These are phyloP conservation scores for Pythium chondricola DNA, from an alignment of 352 stramenopile genomes.

Conservation along the genomic window DNA sequence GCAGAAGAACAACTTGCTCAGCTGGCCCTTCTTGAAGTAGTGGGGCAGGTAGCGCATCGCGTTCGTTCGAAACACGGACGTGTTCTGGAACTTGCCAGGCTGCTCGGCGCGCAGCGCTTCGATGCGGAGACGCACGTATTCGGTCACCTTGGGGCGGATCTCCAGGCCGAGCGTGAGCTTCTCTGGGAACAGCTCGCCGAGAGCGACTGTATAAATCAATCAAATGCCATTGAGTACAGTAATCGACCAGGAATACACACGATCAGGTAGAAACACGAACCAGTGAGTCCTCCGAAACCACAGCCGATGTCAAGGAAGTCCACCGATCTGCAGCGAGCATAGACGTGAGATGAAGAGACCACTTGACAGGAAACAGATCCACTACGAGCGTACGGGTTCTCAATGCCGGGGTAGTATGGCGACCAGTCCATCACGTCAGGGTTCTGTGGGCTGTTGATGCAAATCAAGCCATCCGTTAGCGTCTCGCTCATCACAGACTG, in stretches of 20 bases:
- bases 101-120: slow-evolving; percentile 81
- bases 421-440: slow-evolving; percentile 92
- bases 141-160: slow-evolving; percentile 94
- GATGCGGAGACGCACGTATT: slow-evolving; percentile 90
- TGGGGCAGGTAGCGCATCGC: slow-evolving; percentile 92
- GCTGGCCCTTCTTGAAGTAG: slow-evolving; percentile 79
- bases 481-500: too few relatives aligned
- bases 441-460: slow-evolving; percentile 54
- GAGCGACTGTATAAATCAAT: slow-evolving; percentile 55
- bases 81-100: slow-evolving; percentile 90
- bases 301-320: slow-evolving; percentile 96
- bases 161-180: slow-evolving; percentile 95
- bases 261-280: slow-evolving; percentile 20
- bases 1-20: slow-evolving; percentile 98
- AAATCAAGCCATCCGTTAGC: neutral
- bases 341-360: neutral
- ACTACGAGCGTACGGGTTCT: slow-evolving; percentile 45
- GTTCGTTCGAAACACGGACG: slow-evolving; percentile 94
- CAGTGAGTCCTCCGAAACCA: slow-evolving; percentile 96
- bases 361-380: neutral
- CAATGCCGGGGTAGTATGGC: slow-evolving; percentile 86
- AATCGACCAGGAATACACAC: too few relatives aligned
- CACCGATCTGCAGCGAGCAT: slow-evolving; percentile 46
- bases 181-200: slow-evolving; percentile 89
- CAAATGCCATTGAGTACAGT: slow-evolving; percentile 1